These are phyloP conservation scores for Trichoderma aggressivum DNA, from an alignment of 2,329 filamentous ascomycete genomes.

Conservation along the genomic window DNA sequence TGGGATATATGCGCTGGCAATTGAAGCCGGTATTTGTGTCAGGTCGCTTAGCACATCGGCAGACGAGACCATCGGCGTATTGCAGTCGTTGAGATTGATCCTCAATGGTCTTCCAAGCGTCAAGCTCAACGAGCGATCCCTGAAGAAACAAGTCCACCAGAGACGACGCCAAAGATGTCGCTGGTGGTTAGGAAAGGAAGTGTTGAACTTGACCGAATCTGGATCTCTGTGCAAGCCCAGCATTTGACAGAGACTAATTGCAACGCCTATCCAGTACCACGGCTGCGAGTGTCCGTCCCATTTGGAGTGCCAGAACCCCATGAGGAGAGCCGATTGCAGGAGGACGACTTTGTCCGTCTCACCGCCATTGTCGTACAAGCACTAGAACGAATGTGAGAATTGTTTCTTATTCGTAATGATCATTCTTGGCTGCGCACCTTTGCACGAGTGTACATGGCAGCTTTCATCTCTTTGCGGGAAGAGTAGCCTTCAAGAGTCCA, in stretches of 20 bases:
- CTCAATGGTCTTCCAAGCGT: neutral
- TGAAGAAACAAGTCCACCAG: slow-evolving; percentile 11
- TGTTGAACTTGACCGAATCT: neutral
- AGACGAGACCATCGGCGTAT: neutral
- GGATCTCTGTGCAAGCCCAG: slow-evolving; percentile 4
- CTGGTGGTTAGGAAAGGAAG: neutral
- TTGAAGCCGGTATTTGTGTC: neutral
- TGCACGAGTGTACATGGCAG: slow-evolving; percentile 4
- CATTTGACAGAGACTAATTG: slow-evolving; percentile 5
- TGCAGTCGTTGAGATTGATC: slow-evolving; percentile 1
- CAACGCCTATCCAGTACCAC: slow-evolving; percentile 13
- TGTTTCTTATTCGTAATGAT: neutral
- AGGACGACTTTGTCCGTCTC: neutral
- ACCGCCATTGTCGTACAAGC: neutral
- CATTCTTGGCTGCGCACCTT: neutral
- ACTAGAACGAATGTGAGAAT: neutral
- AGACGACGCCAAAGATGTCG: slow-evolving; percentile 5
- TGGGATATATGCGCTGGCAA: neutral
- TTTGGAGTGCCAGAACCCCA: slow-evolving; percentile 8
- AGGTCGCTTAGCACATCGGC: neutral
- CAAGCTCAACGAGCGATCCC: neutral
- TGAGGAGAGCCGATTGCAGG: slow-evolving; percentile 4
- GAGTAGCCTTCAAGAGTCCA: neutral
- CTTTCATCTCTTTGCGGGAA: slow-evolving; percentile 8
- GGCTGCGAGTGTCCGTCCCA: neutral